Evolutionary conservation across 306 rosid genomes (phyloP).

Genomic region (Oemleria cerasiformis): DNA sequence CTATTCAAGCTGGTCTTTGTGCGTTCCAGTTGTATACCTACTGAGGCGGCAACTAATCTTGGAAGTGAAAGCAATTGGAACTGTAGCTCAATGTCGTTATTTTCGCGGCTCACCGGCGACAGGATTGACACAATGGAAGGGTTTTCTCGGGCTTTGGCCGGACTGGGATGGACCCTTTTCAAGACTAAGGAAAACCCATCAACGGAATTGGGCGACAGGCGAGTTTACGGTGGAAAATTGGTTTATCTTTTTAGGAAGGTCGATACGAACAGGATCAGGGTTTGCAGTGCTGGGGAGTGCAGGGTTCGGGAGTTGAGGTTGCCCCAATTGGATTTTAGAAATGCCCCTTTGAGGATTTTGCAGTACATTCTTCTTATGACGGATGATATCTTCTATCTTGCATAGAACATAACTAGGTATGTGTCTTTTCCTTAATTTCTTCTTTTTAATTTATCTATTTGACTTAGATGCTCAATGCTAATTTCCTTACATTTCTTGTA

Average conservation of each 20-base stretch:
- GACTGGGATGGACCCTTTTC: slow-evolving; percentile 62
- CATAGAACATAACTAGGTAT: slow-evolving; percentile 22
- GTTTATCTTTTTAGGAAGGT: slow-evolving; percentile 55
- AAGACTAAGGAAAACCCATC: slow-evolving; percentile 39
- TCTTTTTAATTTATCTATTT: not conserved
- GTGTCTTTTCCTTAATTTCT: not conserved
- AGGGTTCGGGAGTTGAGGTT: slow-evolving; percentile 58
- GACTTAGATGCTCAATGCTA: not conserved
- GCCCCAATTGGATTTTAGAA: slow-evolving; percentile 60
- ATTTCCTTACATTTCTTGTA: not conserved
- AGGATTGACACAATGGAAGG: slow-evolving; percentile 49
- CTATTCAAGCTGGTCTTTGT: slow-evolving; percentile 61
- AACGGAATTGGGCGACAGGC: slow-evolving; percentile 15
- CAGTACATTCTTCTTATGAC: slow-evolving; percentile 78
- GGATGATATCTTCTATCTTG: slow-evolving; percentile 44
- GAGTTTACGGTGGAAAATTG: slow-evolving; percentile 26
- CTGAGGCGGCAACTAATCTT: slow-evolving; percentile 4
- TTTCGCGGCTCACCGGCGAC: slow-evolving; percentile 39
- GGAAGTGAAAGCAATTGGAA: slow-evolving; percentile 41
- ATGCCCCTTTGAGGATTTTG: slow-evolving; percentile 68
- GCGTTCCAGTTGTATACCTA: slow-evolving; percentile 19
- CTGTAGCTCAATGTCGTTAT: slow-evolving; percentile 48
- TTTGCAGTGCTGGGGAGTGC: slow-evolving; percentile 33
- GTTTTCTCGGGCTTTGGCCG: slow-evolving; percentile 53
- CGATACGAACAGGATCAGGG: slow-evolving; percentile 47